Evolutionary conservation across 2,329 filamentous ascomycete genomes (phyloP), one percentile per base, ranked within the genome.

Genomic region (Parastagonospora nodorum): DNA sequence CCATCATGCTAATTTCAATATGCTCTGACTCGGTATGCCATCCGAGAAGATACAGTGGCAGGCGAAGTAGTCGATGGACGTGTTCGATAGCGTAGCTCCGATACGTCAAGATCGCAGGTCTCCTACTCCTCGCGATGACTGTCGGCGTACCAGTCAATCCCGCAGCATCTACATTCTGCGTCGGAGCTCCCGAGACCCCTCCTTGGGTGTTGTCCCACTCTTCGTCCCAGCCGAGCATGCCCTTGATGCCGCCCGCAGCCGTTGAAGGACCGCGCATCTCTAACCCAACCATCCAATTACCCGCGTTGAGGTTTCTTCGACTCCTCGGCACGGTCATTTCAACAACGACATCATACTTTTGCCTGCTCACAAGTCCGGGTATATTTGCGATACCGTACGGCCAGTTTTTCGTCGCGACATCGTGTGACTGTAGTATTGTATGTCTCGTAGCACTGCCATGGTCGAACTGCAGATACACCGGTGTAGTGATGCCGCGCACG

Each of bases 271-370:
- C 73, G 42, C 89, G 81, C 44, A 96, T 82, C 53, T 85, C 83
- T 12, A 96, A 77, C 40, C 89, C 87, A 14, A 97, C 78, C 94
- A 99, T 99, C 79, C 97, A 97, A 76, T 97, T 97, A 27, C 94
- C 94, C 11, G 84, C 83, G 2, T 82, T 83, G 16, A 89, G 75
- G 66, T 99, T 99, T 1, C 81, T 75, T 0, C 85, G 86, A 2
- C 90, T 94, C 35, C 88, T 86, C 14, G 94, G 94, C 56, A 99
- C 80, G 3, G 84, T 82, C 29, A 99, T 80, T 16, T 84, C 80
- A 1, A 97, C 80, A 5, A 83, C 81, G 36, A 99, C 82, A 72
- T 97, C 92, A 79, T 99, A 99, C 41, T 87, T 82, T 71, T 97
- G 93, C 40, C 55, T 94, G 77, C 40, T 83, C 79, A 15, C 78